Percentiles rank a stretch among this genome's conserved stretches.
Evolutionary conservation across 192 early-diverging fungal species (phyloP).

Genomic region (Rhizoclosmatium sp.): DNA sequence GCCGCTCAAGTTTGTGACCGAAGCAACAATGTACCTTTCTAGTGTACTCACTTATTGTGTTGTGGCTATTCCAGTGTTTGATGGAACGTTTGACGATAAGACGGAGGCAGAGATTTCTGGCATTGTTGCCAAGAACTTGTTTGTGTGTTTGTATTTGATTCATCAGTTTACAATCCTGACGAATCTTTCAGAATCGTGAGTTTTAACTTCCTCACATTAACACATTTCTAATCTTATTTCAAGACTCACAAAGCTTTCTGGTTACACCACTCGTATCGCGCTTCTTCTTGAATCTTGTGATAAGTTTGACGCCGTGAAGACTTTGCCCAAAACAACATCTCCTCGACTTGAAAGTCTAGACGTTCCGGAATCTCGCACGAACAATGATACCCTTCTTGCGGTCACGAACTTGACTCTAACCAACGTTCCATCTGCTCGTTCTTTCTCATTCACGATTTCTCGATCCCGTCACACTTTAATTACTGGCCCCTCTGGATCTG

Average conservation of each 20-base stretch:
- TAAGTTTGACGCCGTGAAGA: slow-evolving; percentile 38
- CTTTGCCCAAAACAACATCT: slow-evolving; percentile 17
- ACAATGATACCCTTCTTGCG: no score
- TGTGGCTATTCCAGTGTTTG: slow-evolving; percentile 83
- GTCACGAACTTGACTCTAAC: neutral
- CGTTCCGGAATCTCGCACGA: no score
- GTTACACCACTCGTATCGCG: slow-evolving; percentile 82
- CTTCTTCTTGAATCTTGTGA: slow-evolving; percentile 81
- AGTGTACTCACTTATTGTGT: slow-evolving; percentile 82
- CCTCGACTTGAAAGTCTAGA: no score
- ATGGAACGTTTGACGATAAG: slow-evolving; percentile 77
- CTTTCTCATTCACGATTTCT: neutral
- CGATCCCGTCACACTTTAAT: slow-evolving; percentile 46
- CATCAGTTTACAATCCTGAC: slow-evolving; percentile 78
- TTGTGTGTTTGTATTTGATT: slow-evolving; percentile 86
- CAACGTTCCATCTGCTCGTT: neutral
- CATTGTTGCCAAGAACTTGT: slow-evolving; percentile 82
- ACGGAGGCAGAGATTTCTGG: slow-evolving; percentile 73
- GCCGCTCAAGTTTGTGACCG: slow-evolving; percentile 58
- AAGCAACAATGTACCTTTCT: slow-evolving; percentile 77
- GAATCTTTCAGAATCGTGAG: slow-evolving; percentile 65
- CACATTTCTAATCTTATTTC: neutral
- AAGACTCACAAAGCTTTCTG: slow-evolving; percentile 77
- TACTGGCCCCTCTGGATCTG: slow-evolving; percentile 77
- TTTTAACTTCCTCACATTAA: neutral